Conservation (phyloP, 371 early-diverging fungal species). For the Mucor saturninus region DNA sequence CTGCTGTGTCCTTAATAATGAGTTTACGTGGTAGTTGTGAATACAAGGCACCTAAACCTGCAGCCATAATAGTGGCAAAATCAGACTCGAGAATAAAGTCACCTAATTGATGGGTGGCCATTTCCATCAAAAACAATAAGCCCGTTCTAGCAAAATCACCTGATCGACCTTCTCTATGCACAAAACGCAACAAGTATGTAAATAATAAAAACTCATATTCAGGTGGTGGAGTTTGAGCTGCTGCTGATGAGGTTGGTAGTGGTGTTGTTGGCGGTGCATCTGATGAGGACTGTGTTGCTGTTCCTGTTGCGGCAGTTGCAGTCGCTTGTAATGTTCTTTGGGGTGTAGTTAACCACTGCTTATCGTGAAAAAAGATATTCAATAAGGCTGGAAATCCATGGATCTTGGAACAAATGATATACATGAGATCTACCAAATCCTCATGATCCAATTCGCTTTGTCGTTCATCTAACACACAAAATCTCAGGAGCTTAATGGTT, state of each 20-base stretch:
- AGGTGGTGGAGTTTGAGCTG: constrained; percentile 31
- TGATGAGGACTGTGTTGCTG: too few species aligned
- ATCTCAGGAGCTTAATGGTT: constrained; percentile 75
- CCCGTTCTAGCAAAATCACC: constrained; percentile 93
- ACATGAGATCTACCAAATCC: constrained; percentile 87
- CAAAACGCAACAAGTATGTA: constrained; percentile 84
- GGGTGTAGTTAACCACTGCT: constrained; percentile 74
- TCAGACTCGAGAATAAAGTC: constrained; percentile 84
- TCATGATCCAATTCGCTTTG: constrained; percentile 76
- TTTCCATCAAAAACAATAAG: constrained; percentile 83
- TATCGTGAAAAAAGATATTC: constrained; percentile 90
- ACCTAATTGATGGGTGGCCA: constrained; percentile 75
- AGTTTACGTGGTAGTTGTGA: constrained; percentile 90
- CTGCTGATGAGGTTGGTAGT: background rate
- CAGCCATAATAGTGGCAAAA: constrained; percentile 81
- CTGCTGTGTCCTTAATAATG: constrained; percentile 52
- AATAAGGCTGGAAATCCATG: constrained; percentile 87
- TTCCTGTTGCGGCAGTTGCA: too few species aligned
- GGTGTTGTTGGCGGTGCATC: background rate
- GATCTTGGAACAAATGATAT: constrained; percentile 89
- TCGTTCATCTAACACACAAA: constrained; percentile 65
- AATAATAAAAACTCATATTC: constrained; percentile 86
- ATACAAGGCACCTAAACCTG: constrained; percentile 91
- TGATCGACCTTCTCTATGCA: constrained; percentile 85
- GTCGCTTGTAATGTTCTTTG: constrained; percentile 38